A percentile compares a stretch with the other conserved stretches of the same genome.
Evolutionary conservation across 495 filamentous ascomycete genomes (phyloP).

Genomic region (Lasiosphaeria hispida): DNA sequence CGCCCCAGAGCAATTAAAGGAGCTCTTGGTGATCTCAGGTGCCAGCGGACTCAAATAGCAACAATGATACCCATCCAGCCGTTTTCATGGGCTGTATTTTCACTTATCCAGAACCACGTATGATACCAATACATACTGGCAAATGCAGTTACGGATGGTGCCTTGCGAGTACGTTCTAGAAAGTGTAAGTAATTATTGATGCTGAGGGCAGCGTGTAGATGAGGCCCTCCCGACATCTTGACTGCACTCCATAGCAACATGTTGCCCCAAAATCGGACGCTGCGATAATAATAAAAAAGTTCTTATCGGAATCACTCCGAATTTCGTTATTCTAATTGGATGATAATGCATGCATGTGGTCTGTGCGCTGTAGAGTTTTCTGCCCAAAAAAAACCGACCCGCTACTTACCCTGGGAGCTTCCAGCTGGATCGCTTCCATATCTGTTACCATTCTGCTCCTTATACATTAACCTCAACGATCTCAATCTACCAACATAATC

Average conservation of each 20-base stretch:
- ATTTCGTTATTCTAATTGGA: background rate
- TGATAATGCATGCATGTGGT: background rate
- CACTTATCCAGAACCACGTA: no score
- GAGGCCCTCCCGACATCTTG: no score
- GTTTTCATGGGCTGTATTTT: background rate
- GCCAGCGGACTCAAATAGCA: slow-evolving; percentile 1
- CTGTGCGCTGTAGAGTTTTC: slow-evolving; percentile 9
- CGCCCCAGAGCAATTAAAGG: slow-evolving; percentile 47
- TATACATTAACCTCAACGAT: background rate
- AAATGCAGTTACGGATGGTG: no score
- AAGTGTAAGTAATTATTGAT: no score
- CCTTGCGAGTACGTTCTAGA: no score
- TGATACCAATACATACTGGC: no score
- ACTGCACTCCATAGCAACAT: no score
- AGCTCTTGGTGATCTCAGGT: background rate
- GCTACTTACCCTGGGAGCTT: background rate
- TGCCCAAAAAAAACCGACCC: background rate
- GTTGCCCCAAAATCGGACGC: no score
- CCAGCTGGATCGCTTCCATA: background rate
- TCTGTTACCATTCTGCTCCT: background rate
- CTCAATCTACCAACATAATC: slow-evolving; percentile 1
- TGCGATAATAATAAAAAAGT: background rate
- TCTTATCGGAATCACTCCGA: background rate
- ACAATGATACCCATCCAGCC: slow-evolving; percentile 15
- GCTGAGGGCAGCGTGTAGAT: no score